Evolutionary conservation across 441 rosid genomes (phyloP), one percentile per base, ranked within the genome.

Genomic region (Isatis lusitanica): DNA sequence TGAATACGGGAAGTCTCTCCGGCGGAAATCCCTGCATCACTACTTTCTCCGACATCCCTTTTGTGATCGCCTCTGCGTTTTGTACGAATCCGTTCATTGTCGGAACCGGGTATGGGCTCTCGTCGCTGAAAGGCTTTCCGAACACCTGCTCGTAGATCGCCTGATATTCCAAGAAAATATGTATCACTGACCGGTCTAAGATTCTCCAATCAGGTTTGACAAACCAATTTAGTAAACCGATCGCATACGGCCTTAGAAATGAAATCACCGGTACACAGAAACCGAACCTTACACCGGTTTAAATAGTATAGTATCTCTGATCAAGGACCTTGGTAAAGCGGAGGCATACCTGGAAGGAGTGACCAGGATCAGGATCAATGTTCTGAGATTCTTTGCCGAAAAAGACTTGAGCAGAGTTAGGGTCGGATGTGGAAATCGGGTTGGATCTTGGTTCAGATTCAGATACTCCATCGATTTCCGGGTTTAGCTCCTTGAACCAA

Each of bases 11-110:
- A 31, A 91, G 78, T 3, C 71, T 63, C 2, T 89, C 94, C 3
- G 96, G 97, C 6, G 77, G 75, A 71, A 93, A 91, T 26, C 98
- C 96, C 11, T 84, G 90, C 98, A 93, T 91, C 30, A 93, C 98
- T 0, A 81, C 82, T 62, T 74, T 87, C 80, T 87, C 83, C 7
- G 87, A 67, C 92, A 91, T 81, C 1, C 97, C 98, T 55, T 78
- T 51, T 47, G 84, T 51, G 18, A 48, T 80, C 3, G 87, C 58
- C 81, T 91, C 91, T 0, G 94, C 94, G 73, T 91, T 89, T 68
- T 89, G 96, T 1, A 84, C 94, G 36, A 91, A 93, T 15, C 98
- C 98, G 48, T 87, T 77, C 98, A 93, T 93, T 21, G 50, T 81
- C 12, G 90, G 89, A 0, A 74, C 79, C 57, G 80, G 78, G 63